Percentiles rank a stretch among this genome's conserved stretches.
phyloP scores from a whole-genome alignment of 2,329 filamentous ascomycete genomes.

The Diaporthe caulivora region DNA sequence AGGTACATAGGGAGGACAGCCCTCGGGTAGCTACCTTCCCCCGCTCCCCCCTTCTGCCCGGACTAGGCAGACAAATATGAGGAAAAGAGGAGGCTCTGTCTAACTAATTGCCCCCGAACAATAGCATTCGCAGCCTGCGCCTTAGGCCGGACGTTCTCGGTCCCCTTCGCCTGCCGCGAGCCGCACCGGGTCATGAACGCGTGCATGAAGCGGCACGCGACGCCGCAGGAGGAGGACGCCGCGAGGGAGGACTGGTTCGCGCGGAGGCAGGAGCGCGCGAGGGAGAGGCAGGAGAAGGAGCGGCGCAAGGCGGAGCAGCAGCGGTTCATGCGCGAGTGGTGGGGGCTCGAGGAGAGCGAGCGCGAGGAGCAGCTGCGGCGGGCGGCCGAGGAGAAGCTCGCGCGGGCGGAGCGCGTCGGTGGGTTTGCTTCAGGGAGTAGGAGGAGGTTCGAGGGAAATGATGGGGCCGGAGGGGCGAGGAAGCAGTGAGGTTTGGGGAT shows the following conservation, averaged over 20 bases:
- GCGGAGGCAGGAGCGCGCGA: conserved; percentile 76
- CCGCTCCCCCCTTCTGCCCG: not conserved
- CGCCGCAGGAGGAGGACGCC: conserved; percentile 85
- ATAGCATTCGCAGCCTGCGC: conserved; percentile 94
- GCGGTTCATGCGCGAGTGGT: conserved; percentile 75
- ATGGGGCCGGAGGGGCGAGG: conserved; percentile 1
- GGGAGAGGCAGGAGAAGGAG: conserved; percentile 74
- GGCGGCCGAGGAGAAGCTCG: conserved; percentile 66
- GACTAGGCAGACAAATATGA: not conserved
- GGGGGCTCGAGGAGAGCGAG: conserved; percentile 71
- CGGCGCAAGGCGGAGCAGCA: conserved; percentile 72
- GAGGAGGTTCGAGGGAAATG: conserved; percentile 43
- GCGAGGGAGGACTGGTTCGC: conserved; percentile 96
- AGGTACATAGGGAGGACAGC: conserved; percentile 59
- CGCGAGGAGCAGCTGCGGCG: conserved; percentile 58
- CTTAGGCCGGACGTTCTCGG: conserved; percentile 84
- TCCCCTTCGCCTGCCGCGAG: conserved; percentile 86
- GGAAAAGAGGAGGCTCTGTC: not conserved
- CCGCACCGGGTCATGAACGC: conserved; percentile 89
- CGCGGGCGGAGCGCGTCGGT: conserved; percentile 66
- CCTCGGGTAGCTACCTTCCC: not conserved
- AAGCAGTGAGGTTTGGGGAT: conserved; percentile 29
- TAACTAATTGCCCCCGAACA: not conserved
- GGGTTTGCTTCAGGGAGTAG: conserved; percentile 61
- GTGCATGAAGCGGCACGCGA: conserved; percentile 92